Evolutionary conservation across 2,329 filamentous ascomycete genomes (phyloP), one percentile per base, ranked within the genome.

Genomic region (Coleophoma eucalyptorum): DNA sequence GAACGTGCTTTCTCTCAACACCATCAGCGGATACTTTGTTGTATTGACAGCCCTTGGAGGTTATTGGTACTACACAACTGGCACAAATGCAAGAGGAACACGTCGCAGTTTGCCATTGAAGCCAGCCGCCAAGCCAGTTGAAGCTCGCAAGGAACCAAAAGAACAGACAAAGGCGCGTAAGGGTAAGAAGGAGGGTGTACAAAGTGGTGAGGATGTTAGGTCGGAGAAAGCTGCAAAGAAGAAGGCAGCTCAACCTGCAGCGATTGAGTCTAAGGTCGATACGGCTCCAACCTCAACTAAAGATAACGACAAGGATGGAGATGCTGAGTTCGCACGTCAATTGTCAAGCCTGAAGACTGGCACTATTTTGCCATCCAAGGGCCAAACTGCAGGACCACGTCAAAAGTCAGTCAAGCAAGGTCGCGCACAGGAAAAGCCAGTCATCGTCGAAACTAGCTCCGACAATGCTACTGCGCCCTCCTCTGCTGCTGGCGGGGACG

Each of bases 281-380:
- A 48, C 51, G 4, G 15, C 37, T 15, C n/a, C 31, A 49, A n/a
- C 21, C 16, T 21, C 20, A 13, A 38, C 45, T 18, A 48, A 50
- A 15, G 57, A 56, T 33, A 54, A 50, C 34, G 58, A 54, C 38
- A 46, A 52, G 5, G 62, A 63, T 37, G 60, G 86, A 51, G 83
- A 86, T 52, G 80, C 80, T 61, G 87, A 91, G 58, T 93, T 94
- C 67, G 90, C 90, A 32, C 80, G 80, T 62, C 86, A 89, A 66
- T 77, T 94, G 58, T 74, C 82, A 51, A 86, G 80, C 61, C 78
- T 86, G 46, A 87, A 90, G 72, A 77, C 87, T 57, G 89, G 89
- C 52, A 68, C 70, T 61, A 77, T 79, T 66, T 65, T 78, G 61
- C 65, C 69, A 58, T 70, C 76, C 52, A 86, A 85, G 69, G 78